Evolutionary conservation across 148 eudicot species (phyloP).

Genomic region (Rhododendron ovatum): DNA sequence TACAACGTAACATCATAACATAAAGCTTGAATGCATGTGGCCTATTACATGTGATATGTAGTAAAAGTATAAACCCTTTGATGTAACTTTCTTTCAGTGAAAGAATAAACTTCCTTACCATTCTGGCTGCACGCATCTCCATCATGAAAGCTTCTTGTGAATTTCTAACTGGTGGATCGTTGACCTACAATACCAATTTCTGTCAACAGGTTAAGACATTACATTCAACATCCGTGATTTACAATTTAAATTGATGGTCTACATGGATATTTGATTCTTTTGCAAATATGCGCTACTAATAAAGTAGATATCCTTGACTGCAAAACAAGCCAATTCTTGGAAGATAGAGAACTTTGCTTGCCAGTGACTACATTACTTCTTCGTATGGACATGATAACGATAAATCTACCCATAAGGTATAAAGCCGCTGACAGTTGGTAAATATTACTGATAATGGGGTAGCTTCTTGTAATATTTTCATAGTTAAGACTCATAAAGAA

Average conservation of each 20-base stretch:
- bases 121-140: conserved; percentile 93
- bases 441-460: neutral
- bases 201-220: neutral
- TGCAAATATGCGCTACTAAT: neutral
- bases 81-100: neutral
- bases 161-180: conserved; percentile 81
- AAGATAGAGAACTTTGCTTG: conserved; percentile 1
- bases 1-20: neutral
- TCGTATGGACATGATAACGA: neutral
- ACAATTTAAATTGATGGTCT: neutral
- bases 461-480: neutral
- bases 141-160: conserved; percentile 90
- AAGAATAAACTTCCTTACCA: conserved; percentile 41
- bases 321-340: neutral
- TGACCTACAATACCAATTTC: conserved; percentile 41
- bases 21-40: neutral
- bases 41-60: neutral
- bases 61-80: neutral
- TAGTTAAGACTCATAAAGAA: neutral
- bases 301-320: neutral
- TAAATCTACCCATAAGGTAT: neutral
- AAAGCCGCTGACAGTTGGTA: neutral
- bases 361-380: neutral
- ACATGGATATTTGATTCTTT: neutral
- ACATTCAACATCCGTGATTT: neutral